These are phyloP conservation scores for Euphrasia arctica DNA, from an alignment of 305 asterid genomes.

Conservation along the genomic window DNA sequence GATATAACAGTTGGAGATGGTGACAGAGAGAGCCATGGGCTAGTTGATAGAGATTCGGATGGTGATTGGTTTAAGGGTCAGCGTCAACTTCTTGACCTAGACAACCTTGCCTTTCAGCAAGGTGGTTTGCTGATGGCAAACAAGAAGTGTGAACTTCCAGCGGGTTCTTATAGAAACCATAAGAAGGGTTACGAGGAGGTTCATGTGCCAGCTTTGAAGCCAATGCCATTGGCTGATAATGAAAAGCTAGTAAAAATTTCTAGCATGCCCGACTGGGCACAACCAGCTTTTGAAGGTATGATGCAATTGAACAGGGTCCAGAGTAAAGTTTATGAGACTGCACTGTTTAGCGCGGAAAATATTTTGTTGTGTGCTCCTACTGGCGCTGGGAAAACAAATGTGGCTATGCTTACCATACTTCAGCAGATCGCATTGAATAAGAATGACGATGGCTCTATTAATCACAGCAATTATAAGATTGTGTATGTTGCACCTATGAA, in stretches of 20 bases:
- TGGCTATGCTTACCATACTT: slow-evolving; percentile 94
- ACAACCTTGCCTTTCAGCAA: slow-evolving; percentile 66
- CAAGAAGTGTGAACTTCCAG: slow-evolving; percentile 78
- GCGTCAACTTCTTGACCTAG: slow-evolving; percentile 80
- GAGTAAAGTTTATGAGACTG: slow-evolving; percentile 86
- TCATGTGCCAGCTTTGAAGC: slow-evolving; percentile 88
- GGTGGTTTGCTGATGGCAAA: slow-evolving; percentile 82
- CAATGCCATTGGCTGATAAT: slow-evolving; percentile 56
- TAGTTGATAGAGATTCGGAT: slow-evolving; percentile 75
- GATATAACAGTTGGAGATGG: slow-evolving; percentile 66
- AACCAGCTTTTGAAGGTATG: slow-evolving; percentile 92
- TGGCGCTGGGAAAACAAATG: slow-evolving; percentile 97
- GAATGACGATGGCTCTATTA: slow-evolving; percentile 72
- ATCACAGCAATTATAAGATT: slow-evolving; percentile 72
- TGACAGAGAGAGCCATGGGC: slow-evolving; percentile 42
- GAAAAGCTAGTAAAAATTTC: slow-evolving; percentile 69
- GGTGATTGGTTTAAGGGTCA: slow-evolving; percentile 84
- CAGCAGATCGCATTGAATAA: slow-evolving; percentile 73
- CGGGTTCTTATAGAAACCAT: slow-evolving; percentile 59
- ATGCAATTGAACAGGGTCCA: slow-evolving; percentile 79
- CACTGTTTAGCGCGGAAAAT: slow-evolving; percentile 73
- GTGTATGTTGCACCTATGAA: slow-evolving; percentile 98
- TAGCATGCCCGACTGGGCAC: slow-evolving; percentile 92
- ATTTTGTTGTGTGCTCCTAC: slow-evolving; percentile 93
- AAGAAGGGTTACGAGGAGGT: slow-evolving; percentile 89